A percentile compares a stretch with the other conserved stretches of the same genome.
These are phyloP conservation scores for Pseudogymnoascus pannorum DNA, from an alignment of 2,329 filamentous ascomycete species.

Conservation along the genomic window DNA sequence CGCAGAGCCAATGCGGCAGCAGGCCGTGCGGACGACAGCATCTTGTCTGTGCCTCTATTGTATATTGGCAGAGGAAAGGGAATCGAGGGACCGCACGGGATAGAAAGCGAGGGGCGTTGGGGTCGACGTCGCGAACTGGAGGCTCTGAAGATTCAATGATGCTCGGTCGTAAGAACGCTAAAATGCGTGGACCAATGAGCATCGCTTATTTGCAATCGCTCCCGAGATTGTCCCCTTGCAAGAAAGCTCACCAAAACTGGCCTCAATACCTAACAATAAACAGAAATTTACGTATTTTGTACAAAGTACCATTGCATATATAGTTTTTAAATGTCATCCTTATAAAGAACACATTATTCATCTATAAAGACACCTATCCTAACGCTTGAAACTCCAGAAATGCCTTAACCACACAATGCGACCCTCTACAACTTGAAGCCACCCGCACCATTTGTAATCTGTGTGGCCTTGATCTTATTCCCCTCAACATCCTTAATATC, in stretches of 20 bases:
- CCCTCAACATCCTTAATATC: conserved; percentile 79
- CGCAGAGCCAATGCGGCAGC: conserved; percentile 36
- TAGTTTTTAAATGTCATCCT: neutral
- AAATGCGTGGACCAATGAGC: conserved; percentile 7
- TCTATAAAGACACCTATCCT: conserved; percentile 8
- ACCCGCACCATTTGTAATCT: conserved; percentile 43
- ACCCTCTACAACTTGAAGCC: conserved; percentile 52
- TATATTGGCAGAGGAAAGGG: conserved; percentile 1
- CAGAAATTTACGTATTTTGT: neutral
- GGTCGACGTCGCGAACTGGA: conserved; percentile 3
- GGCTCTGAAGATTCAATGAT: conserved; percentile 9
- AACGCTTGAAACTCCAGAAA: conserved; percentile 7
- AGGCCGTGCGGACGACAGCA: conserved; percentile 37
- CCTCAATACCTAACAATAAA: neutral
- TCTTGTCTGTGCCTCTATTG: conserved; percentile 21
- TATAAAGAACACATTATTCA: conserved; percentile 6
- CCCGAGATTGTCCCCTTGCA: conserved; percentile 2
- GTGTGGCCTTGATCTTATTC: conserved; percentile 56
- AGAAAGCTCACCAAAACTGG: conserved; percentile 7
- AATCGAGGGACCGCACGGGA: conserved; percentile 3
- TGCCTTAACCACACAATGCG: neutral
- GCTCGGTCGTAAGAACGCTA: conserved; percentile 8
- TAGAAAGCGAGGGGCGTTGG: neutral
- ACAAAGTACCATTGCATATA: neutral
- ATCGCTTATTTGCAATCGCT: conserved; percentile 7